Evolutionary conservation across 2,329 filamentous ascomycete species (phyloP).

Genomic region (Aspergillus uvarum): DNA sequence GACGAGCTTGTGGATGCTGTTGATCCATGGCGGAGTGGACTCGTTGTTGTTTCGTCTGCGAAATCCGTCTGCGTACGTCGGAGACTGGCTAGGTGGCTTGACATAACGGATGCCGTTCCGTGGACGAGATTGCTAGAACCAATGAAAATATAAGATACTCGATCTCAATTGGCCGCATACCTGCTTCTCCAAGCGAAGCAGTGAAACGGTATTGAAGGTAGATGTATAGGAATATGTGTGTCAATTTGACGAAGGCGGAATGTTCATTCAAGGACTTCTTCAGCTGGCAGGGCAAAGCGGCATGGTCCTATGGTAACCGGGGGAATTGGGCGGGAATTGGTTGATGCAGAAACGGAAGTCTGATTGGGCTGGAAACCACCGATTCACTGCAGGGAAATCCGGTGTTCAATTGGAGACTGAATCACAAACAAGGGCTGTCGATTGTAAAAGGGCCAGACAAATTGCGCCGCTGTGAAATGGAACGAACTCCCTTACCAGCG

Average conservation of each 20-base stretch:
- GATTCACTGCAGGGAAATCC: neutral
- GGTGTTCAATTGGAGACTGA: neutral
- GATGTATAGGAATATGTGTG: conserved; percentile 5
- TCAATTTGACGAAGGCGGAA: conserved; percentile 17
- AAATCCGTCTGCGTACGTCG: conserved; percentile 43
- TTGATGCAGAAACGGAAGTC: conserved; percentile 27
- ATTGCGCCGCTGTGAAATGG: neutral
- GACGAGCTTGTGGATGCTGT: conserved; percentile 57
- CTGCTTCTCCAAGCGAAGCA: conserved; percentile 35
- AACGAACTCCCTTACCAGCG: too few species aligned
- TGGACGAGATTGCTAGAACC: conserved; percentile 30
- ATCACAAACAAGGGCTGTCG: neutral
- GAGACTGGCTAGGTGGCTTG: conserved; percentile 37
- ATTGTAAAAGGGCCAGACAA: neutral
- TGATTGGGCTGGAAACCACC: conserved; percentile 3
- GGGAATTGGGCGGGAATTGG: conserved; percentile 20
- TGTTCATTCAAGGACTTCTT: conserved; percentile 24
- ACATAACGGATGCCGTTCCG: conserved; percentile 39
- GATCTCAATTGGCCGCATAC: conserved; percentile 41
- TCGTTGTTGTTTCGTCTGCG: conserved; percentile 42
- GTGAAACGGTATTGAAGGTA: conserved; percentile 15
- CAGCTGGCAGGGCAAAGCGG: conserved; percentile 10
- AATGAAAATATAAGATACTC: conserved; percentile 26
- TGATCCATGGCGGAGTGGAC: conserved; percentile 54
- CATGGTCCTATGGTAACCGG: conserved; percentile 23